These are phyloP conservation scores for Saussurea involucrata DNA, from an alignment of 129 eudicot species.

Conservation along the genomic window DNA sequence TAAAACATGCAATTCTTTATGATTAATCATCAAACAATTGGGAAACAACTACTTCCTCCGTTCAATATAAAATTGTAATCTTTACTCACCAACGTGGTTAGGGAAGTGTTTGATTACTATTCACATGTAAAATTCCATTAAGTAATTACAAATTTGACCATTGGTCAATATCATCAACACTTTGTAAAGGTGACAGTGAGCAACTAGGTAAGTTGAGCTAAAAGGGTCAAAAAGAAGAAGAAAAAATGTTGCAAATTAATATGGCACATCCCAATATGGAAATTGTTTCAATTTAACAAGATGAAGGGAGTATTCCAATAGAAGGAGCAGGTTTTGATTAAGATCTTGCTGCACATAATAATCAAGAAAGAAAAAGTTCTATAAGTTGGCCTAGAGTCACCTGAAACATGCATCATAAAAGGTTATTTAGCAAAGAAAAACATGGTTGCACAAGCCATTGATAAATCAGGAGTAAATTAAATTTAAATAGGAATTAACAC, in stretches of 20 bases:
- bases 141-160: not conserved
- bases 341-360: not conserved
- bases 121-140: constrained; percentile 5
- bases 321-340: not conserved
- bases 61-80: not conserved
- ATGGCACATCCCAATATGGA: constrained; percentile 6
- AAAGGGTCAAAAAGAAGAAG: not conserved
- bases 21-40: not conserved
- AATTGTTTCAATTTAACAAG: not conserved
- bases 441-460: not conserved
- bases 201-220: not conserved
- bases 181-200: not conserved
- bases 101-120: not conserved
- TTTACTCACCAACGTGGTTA: not conserved
- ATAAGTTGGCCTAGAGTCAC: not conserved
- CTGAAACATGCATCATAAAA: not conserved
- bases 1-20: not conserved
- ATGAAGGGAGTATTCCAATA: constrained; percentile 1
- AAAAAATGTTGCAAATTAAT: not conserved
- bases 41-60: not conserved
- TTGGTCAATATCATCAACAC: not conserved
- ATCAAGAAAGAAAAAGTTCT: not conserved
- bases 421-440: not conserved
- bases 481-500: constrained; percentile 3
- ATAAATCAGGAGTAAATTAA: not conserved